Evolutionary conservation across 1,284 basidiomycete genomes (phyloP).

Genomic region (Apiotrichum porosum): DNA sequence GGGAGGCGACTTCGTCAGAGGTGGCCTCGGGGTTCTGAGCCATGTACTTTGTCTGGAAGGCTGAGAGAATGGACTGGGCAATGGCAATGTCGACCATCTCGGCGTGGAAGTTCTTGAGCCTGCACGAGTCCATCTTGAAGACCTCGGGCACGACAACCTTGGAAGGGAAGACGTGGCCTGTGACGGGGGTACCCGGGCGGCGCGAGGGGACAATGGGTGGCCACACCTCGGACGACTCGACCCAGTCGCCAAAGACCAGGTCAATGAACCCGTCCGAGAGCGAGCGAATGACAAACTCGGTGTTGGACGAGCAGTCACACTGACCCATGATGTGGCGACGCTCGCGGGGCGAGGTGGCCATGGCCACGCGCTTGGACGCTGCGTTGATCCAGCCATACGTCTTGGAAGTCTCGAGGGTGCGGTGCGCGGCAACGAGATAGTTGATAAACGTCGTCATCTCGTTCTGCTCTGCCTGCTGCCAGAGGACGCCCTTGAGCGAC

Average conservation of each 20-base stretch:
- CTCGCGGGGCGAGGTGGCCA: slow-evolving; percentile 16
- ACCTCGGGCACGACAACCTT: slow-evolving; percentile 61
- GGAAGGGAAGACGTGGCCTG: slow-evolving; percentile 50
- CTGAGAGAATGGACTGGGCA: slow-evolving; percentile 62
- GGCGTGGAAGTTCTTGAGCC: slow-evolving; percentile 58
- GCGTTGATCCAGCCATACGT: slow-evolving; percentile 36
- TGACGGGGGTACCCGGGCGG: slow-evolving; percentile 35
- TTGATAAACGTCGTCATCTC: slow-evolving; percentile 68
- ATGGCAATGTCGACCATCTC: slow-evolving; percentile 72
- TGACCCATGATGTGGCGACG: slow-evolving; percentile 29
- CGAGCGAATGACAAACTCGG: slow-evolving; percentile 49
- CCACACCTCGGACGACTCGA: slow-evolving; percentile 39
- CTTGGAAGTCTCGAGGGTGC: slow-evolving; percentile 22
- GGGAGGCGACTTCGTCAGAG: slow-evolving; percentile 55
- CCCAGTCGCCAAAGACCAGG: slow-evolving; percentile 55
- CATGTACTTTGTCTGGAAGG: slow-evolving; percentile 9
- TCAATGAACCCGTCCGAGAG: slow-evolving; percentile 64
- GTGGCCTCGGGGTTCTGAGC: slow-evolving; percentile 63
- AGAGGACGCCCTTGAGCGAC: slow-evolving; percentile 75
- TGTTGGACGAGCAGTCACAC: slow-evolving; percentile 22
- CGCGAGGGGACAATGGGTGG: slow-evolving; percentile 36
- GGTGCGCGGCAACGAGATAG: slow-evolving; percentile 24
- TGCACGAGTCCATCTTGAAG: slow-evolving; percentile 71
- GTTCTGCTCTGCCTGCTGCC: slow-evolving; percentile 72
- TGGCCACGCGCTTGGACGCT: slow-evolving; percentile 33